These are phyloP conservation scores for Rhododendron molle DNA, from an alignment of 148 eudicot genomes.

Conservation along the genomic window DNA sequence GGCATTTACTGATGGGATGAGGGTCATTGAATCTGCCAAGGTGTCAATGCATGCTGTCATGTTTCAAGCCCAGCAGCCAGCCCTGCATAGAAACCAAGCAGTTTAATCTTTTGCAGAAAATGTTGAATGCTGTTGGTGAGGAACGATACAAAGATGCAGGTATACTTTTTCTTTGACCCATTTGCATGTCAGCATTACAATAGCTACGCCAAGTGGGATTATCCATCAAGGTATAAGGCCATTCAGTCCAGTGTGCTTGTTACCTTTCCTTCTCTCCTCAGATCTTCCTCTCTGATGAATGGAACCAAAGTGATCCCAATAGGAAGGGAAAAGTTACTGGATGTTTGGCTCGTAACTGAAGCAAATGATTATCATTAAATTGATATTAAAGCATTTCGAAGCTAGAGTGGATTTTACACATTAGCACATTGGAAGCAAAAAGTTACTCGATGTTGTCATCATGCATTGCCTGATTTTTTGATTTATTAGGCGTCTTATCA, in stretches of 20 bases:
- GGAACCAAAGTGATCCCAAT: background rate
- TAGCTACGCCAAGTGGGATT: background rate
- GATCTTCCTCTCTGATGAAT: background rate
- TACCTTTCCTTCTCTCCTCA: background rate
- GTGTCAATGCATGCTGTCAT: background rate
- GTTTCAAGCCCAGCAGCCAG: conserved; percentile 64
- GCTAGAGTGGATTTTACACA: background rate
- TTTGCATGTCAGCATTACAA: background rate
- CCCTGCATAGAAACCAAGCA: conserved; percentile 70
- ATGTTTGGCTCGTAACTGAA: background rate
- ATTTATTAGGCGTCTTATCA: background rate
- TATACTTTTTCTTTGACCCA: conserved; percentile 12
- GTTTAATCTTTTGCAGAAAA: conserved; percentile 67
- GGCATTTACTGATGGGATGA: conserved; percentile 91
- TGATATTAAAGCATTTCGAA: background rate
- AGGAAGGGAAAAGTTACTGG: background rate
- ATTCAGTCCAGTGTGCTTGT: background rate
- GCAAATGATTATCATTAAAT: background rate
- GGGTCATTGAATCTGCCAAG: conserved; percentile 34
- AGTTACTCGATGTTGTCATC: no score
- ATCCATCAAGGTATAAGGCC: background rate
- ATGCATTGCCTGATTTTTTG: background rate
- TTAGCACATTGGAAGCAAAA: background rate
- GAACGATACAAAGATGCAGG: conserved; percentile 94
- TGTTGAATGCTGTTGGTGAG: conserved; percentile 81